Evolutionary conservation across 805 yeast genomes (phyloP).

Genomic region (Metahyphopichia silvanorum): DNA sequence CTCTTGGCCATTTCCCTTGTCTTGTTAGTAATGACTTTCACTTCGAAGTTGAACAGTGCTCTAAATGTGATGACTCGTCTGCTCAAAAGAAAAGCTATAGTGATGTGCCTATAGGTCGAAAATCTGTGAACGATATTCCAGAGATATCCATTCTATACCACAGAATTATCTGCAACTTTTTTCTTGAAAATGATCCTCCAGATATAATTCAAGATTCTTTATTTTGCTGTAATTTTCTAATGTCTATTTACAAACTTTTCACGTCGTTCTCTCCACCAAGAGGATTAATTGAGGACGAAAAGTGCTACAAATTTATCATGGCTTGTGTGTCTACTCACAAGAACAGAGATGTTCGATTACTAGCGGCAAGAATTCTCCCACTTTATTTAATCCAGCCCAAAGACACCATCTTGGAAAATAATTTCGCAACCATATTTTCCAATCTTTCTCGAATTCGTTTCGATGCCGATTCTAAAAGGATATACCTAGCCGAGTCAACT

Average conservation of each 20-base stretch:
- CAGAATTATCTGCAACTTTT: constrained; percentile 17
- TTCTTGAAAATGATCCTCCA: constrained; percentile 7
- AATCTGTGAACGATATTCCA: constrained; percentile 15
- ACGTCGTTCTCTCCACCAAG: constrained; percentile 51
- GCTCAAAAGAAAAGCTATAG: constrained; percentile 19
- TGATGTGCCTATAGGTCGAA: constrained; percentile 19
- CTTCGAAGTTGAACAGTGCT: constrained; percentile 27
- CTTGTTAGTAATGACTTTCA: constrained; percentile 35
- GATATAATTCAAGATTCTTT: constrained; percentile 16
- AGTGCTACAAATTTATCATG: constrained; percentile 40
- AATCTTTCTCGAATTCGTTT: constrained; percentile 41
- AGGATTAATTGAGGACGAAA: constrained; percentile 10
- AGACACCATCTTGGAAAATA: constrained; percentile 39
- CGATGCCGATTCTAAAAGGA: constrained; percentile 17
- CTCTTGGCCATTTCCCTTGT: constrained; percentile 44
- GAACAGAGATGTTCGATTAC: constrained; percentile 54
- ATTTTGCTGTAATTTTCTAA: constrained; percentile 40
- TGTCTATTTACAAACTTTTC: constrained; percentile 49
- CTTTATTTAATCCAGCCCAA: constrained; percentile 40
- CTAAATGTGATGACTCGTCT: constrained; percentile 31
- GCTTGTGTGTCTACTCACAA: constrained; percentile 33
- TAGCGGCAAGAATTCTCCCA: constrained; percentile 53
- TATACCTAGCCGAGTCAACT: constrained; percentile 55
- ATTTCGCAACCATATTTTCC: constrained; percentile 42
- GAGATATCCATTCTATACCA: constrained; percentile 21